phyloP scores from a whole-genome alignment of 306 rosid species.

The Inga laurina region DNA sequence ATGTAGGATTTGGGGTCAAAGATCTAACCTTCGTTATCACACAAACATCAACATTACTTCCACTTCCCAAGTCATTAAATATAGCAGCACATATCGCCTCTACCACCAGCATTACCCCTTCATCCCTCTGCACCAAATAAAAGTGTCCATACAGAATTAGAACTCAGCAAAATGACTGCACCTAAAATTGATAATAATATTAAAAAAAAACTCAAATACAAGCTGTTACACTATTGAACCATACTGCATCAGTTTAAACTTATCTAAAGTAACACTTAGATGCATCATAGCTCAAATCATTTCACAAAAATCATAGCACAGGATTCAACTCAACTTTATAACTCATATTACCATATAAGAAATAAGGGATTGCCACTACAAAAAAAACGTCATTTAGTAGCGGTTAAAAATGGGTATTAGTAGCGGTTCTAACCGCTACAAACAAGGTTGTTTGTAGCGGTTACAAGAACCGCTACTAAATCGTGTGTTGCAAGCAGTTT shows the following conservation, averaged over 20 bases:
- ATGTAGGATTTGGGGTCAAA: slow-evolving; percentile 9
- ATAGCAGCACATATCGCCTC: slow-evolving; percentile 94
- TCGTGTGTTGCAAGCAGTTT: too few species aligned
- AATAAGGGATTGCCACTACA: not conserved
- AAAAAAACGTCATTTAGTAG: too few species aligned
- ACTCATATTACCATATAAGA: not conserved
- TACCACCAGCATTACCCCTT: slow-evolving; percentile 70
- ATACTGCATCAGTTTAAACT: slow-evolving; percentile 16
- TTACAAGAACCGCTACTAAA: too few species aligned
- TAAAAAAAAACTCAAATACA: not conserved
- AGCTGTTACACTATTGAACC: slow-evolving; percentile 4
- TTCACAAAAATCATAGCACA: not conserved
- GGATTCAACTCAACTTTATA: slow-evolving; percentile 4
- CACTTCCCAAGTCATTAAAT: slow-evolving; percentile 96
- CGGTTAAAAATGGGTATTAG: too few species aligned
- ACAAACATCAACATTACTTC: slow-evolving; percentile 93
- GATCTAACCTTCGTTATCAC: slow-evolving; percentile 88
- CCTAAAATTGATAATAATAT: not conserved
- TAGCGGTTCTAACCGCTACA: too few species aligned
- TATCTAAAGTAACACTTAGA: not conserved
- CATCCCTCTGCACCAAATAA: slow-evolving; percentile 65
- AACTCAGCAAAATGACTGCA: not conserved
- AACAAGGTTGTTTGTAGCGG: too few species aligned
- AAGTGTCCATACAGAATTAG: slow-evolving; percentile 11
- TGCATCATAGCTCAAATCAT: too few species aligned